Base-by-base conservation (phyloP, 2,329 filamentous ascomycete genomes). In the Diplodia scrobiculata region DNA sequence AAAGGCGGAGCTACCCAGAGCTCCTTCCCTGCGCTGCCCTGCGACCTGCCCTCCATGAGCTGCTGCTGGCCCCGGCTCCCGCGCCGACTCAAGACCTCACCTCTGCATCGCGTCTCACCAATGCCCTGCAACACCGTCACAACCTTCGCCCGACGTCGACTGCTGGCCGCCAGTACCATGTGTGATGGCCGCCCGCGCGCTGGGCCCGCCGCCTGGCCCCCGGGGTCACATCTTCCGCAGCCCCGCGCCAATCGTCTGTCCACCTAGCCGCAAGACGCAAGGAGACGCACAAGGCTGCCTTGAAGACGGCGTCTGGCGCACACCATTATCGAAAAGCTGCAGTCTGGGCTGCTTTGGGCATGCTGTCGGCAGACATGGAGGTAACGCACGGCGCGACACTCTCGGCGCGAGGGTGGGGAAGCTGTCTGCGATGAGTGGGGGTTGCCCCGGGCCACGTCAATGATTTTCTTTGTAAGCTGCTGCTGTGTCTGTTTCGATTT, bases 361-460 rank as follows among this genome's bases (percentile, higher is more conserved):
- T 60, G 38, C 17, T 34, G 17, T 47, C 38, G 10, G 29, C 25
- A 25, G 19, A 19, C 9, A 21, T 25, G 27, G 5, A 25, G 21
- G 55, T 36, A 14, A 62, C n/a, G 58, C 25, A 7, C n/a, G 21
- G 11, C 27, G 41, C 41, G 4, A 45, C 29, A n/a, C 27, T 34
- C 55, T 29, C 45, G 41, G 58, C 41, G 1, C 3, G 32, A 62
- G 58, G 58, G 34, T 45, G 58, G 45, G 41, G 48, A 50, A 27
- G 27, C 27, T 50, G 58, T 45, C 14, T 45, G 38, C 25, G 25
- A 19, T 13, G 54, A 19, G 58, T 50, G 41, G 58, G 58, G 58
- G 25, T 32, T 50, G 41, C 6, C 17, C 50, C 45, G 50, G 58
- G 58, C 45, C 58, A 62, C 58, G 58, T 62, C 58, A 62, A 62